Conservation (phyloP, 805 yeast genomes). For the Metschnikowia amazonensis region DNA sequence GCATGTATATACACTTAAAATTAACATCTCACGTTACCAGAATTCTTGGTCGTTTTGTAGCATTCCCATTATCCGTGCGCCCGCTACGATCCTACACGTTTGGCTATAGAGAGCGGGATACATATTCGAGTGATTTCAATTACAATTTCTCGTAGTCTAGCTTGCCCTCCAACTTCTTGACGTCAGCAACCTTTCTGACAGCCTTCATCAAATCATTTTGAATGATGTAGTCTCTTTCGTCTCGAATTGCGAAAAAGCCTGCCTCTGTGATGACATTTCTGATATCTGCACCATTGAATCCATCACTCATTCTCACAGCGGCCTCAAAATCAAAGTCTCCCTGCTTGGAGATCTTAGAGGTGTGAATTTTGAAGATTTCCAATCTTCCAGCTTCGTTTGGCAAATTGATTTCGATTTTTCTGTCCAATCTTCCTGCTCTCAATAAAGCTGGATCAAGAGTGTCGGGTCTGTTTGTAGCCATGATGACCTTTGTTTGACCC, state of each 20-base stretch:
- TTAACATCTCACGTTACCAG: not conserved
- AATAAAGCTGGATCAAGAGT: conserved; percentile 95
- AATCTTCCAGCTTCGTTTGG: conserved; percentile 96
- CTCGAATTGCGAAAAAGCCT: conserved; percentile 96
- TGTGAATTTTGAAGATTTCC: conserved; percentile 91
- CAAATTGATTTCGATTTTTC: conserved; percentile 91
- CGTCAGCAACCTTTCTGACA: conserved; percentile 93
- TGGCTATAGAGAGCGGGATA: not conserved
- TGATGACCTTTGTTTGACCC: conserved; percentile 94
- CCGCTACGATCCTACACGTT: not conserved
- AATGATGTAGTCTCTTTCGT: conserved; percentile 89
- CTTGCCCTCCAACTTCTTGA: conserved; percentile 94
- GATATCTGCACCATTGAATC: conserved; percentile 97
- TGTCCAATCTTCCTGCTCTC: conserved; percentile 96
- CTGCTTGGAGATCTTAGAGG: conserved; percentile 75
- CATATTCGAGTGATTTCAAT: not conserved
- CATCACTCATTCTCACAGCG: conserved; percentile 97
- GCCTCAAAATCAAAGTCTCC: conserved; percentile 98
- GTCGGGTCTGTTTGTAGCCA: conserved; percentile 99
- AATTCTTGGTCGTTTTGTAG: not conserved
- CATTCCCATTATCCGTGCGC: not conserved
- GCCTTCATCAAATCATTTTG: conserved; percentile 97
- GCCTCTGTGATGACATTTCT: conserved; percentile 98
- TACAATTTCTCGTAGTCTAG: conserved; percentile 91
- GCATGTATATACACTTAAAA: conserved; percentile 13